phyloP scores from a whole-genome alignment of 169 alveolate genomes.

The Plasmodium vinckei region DNA sequence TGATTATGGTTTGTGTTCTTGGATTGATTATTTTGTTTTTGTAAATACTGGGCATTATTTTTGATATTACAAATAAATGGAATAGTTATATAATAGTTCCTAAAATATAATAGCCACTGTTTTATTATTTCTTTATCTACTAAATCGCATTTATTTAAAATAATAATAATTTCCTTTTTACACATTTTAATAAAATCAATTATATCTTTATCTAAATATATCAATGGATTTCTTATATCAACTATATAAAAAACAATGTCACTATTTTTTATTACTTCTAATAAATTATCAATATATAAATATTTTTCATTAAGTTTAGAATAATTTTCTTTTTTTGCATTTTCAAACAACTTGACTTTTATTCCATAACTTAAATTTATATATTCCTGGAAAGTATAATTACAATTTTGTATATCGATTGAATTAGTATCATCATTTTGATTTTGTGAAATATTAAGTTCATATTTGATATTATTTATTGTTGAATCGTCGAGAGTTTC shows the following conservation, averaged over 20 bases:
- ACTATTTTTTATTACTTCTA: constrained; percentile 53
- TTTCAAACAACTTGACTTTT: constrained; percentile 42
- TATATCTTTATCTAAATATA: constrained; percentile 58
- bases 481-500: constrained; percentile 33
- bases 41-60: not conserved
- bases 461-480: constrained; percentile 29
- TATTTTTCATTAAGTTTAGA: constrained; percentile 28
- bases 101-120: constrained; percentile 60
- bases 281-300: constrained; percentile 38
- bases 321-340: constrained; percentile 41
- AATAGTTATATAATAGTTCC: constrained; percentile 33
- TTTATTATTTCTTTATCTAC: constrained; percentile 29
- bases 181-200: constrained; percentile 41
- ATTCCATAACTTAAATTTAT: constrained; percentile 2
- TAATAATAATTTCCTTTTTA: constrained; percentile 51
- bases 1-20: not conserved
- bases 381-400: constrained; percentile 6
- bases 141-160: constrained; percentile 71
- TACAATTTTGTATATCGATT: not conserved
- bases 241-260: constrained; percentile 47
- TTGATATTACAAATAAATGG: constrained; percentile 32
- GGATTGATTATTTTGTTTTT: not conserved
- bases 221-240: constrained; percentile 63
- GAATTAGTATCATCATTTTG: not conserved
- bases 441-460: not conserved